Base-by-base conservation (phyloP, 2,329 filamentous ascomycete genomes). In the Claviceps monticola region DNA sequence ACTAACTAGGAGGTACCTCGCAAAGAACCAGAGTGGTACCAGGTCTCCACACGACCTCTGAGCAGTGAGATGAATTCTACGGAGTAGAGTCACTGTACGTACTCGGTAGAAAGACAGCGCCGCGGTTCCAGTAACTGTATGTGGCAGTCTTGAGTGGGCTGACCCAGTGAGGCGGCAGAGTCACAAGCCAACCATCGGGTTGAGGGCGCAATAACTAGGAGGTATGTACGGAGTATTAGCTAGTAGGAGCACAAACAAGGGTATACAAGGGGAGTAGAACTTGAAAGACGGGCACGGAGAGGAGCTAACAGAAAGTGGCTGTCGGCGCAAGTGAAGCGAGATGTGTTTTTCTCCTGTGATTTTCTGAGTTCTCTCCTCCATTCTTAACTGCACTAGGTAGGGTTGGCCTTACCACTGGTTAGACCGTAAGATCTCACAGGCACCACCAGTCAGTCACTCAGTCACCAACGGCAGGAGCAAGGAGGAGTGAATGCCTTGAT, bases 21-120 rank as follows among this genome's bases (percentile, higher is more conserved):
- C n/a, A 17, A 11, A n/a, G 16, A 7, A 19, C 17, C 13, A 34
- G 29, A 34, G n/a, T 21, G 17, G 11, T 34, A 34, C 19, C n/a
- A 23, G 16, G 51, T 42, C 38, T 51, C 50, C 50, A 51, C 50
- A 48, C 6, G 45, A 51, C 45, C 50, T 48, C 45, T 46, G 29
- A 11, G 29, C 9, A 34, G 29, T 34, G n/a, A 26, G 36, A 39
- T 8, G 42, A 51, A 43, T 43, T 46, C 49, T 39, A n/a, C n/a
- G n/a, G n/a, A n/a, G n/a, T n/a, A 45, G 23, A 44, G 21, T 23
- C 42, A n/a, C n/a, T n/a, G 29, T 19, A 19, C 3, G n/a, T 34
- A 34, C 29, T 34, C 29, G 9, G 29, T 34, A 34, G 29, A 34
- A 1, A 11, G 29, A 34, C 29, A 34, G 29, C 29, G 29, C 29